Percentiles rank a stretch among this genome's conserved stretches.
Conservation (phyloP, 2,329 filamentous ascomycete species). For the Calonectria fujianensis region DNA sequence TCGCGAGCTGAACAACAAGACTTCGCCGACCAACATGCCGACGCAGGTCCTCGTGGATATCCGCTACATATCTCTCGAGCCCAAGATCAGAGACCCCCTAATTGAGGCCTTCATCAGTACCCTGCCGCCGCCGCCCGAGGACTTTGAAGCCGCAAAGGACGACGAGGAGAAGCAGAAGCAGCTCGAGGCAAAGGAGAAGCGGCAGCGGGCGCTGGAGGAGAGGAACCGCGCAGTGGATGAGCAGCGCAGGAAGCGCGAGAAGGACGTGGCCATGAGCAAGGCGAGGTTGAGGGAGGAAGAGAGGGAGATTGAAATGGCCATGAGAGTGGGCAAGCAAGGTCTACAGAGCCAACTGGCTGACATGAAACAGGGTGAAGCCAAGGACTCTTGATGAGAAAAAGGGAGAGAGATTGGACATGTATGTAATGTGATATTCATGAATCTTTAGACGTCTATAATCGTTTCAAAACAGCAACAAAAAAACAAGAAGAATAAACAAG, state of each 20-base stretch:
- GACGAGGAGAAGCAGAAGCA: conserved; percentile 71
- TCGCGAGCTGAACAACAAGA: conserved; percentile 75
- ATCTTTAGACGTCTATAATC: conserved; percentile 22
- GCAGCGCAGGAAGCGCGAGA: conserved; percentile 76
- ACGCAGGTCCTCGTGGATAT: conserved; percentile 78
- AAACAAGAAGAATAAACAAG: neutral
- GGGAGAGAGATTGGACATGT: too few species aligned
- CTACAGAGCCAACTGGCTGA: conserved; percentile 75
- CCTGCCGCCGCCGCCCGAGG: conserved; percentile 75
- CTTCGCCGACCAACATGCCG: conserved; percentile 75
- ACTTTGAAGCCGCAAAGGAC: conserved; percentile 63
- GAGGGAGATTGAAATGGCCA: conserved; percentile 79
- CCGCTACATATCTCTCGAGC: conserved; percentile 80
- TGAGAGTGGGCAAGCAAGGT: conserved; percentile 81
- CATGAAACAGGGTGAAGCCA: conserved; percentile 51
- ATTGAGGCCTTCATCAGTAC: conserved; percentile 80
- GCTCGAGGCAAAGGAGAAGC: conserved; percentile 70
- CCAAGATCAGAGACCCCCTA: conserved; percentile 76
- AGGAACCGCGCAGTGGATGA: conserved; percentile 78
- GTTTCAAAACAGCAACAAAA: neutral
- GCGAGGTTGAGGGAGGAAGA: conserved; percentile 80
- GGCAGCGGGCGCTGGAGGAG: conserved; percentile 81
- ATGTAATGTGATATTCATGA: conserved; percentile 39
- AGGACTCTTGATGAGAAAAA: conserved; percentile 45
- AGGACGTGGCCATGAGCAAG: conserved; percentile 76